Conservation (phyloP, 768 basidiomycete species). For the Tricholoma terreum region DNA sequence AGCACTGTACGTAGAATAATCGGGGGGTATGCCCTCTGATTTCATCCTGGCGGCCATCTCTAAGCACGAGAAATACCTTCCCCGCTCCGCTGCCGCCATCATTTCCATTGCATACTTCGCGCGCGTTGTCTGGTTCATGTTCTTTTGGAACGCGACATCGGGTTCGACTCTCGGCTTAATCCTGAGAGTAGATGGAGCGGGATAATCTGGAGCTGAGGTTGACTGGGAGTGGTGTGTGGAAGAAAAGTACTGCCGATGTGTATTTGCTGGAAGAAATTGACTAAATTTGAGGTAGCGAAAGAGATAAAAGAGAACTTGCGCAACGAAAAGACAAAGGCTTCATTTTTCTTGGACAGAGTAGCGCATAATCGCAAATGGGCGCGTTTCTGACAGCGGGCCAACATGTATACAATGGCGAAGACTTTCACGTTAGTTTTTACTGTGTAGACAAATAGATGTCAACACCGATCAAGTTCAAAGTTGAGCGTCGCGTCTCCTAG, state of each 20-base stretch:
- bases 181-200: constrained; percentile 6
- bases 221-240: not conserved
- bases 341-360: not conserved
- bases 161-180: constrained; percentile 6
- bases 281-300: not conserved
- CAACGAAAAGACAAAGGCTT: not conserved
- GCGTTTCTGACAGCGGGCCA: not conserved
- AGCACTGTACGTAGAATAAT: constrained; percentile 52
- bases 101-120: constrained; percentile 34
- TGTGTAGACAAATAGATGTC: constrained; percentile 10
- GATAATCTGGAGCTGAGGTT: constrained; percentile 3
- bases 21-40: constrained; percentile 45
- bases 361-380: constrained; percentile 6
- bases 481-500: constrained; percentile 16
- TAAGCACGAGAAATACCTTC: constrained; percentile 40
- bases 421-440: too few relatives aligned
- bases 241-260: not conserved
- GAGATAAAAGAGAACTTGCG: not conserved
- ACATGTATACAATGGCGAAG: not conserved
- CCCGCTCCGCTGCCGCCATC: constrained; percentile 33
- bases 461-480: constrained; percentile 5
- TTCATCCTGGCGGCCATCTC: constrained; percentile 58
- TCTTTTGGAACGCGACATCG: constrained; percentile 13
- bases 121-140: constrained; percentile 14
- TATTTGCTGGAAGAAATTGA: constrained; percentile 4